Base-by-base conservation (phyloP, 208 protist species). In the Trypanosoma vivax region DNA sequence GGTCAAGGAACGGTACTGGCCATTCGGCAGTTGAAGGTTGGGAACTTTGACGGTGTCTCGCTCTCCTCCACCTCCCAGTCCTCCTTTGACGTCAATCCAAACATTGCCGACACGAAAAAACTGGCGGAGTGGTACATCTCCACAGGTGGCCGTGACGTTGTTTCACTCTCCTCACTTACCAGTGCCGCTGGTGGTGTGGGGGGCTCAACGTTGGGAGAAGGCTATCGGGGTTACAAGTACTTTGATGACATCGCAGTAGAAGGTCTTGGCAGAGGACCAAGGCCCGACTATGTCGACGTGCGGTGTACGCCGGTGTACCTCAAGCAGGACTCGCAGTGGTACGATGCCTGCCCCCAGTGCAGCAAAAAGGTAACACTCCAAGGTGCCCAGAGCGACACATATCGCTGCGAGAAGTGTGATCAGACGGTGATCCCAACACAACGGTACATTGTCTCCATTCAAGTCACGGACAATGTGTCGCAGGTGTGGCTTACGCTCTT, bases 401-500 rank as follows among this genome's bases (percentile, higher is more conserved):
- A 76, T 52, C 80, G 80, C 52, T 95, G 88, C 60, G 83, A 92
- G 64, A 92, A 95, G 82, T 95, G 88, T 60, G 88, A 95, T 43
- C 61, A 60, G 31, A 39, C 54, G 0, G 80, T 92, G 11, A 67
- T 70, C 23, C 84, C 84, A 5, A 80, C 67, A 40, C 83, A 92
- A 68, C 84, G 88, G 48, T 95, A 92, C 51, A 58, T 95, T 31
- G 69, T 92, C 27, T 91, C 82, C 30, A 79, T 95, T 51, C 82
- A 92, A 54, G 80, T 82, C 42, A 88, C 79, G 3, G 88, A 95
- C 66, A 88, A 87, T 65, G 72, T 91, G 13, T 86, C 84, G 3
- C 84, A 91, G 73, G 72, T 73, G 73, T 95, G 88, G 88, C 66
- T 95, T 29, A 95, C 88, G n/a, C 57, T 92, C 10, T 95, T 95